A percentile compares a stretch with the other conserved stretches of the same genome.
Conservation (phyloP, 768 basidiomycete genomes). For the Tephrocybe sp. region DNA sequence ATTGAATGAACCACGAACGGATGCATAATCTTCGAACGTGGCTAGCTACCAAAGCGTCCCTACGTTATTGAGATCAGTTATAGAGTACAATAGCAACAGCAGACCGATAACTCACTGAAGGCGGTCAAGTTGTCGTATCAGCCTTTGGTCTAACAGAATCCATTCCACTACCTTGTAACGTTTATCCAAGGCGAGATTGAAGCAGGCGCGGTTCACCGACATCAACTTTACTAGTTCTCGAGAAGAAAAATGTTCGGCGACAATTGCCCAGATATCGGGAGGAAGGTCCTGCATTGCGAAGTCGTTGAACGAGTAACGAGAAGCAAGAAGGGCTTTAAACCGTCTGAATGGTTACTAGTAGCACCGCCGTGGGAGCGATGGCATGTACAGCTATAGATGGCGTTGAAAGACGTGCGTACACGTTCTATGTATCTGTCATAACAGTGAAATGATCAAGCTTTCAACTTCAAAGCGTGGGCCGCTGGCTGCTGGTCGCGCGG, state of each 20-base stretch:
- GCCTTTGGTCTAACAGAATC: slow-evolving; percentile 27
- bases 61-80: slow-evolving; percentile 8
- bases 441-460: no score
- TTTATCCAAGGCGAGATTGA: slow-evolving; percentile 26
- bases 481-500: no score
- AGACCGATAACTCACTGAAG: slow-evolving; percentile 26
- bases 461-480: no score
- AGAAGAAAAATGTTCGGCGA: slow-evolving; percentile 21
- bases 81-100: not conserved
- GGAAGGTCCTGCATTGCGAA: slow-evolving; percentile 22
- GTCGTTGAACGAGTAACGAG: no score
- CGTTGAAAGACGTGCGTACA: no score
- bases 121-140: slow-evolving; percentile 24
- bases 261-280: slow-evolving; percentile 32
- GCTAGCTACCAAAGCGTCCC: slow-evolving; percentile 29
- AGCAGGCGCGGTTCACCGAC: slow-evolving; percentile 34
- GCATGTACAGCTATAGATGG: no score
- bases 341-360: no score
- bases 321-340: no score
- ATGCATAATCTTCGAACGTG: slow-evolving; percentile 34
- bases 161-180: slow-evolving; percentile 31
- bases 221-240: slow-evolving; percentile 16
- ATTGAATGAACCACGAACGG: slow-evolving; percentile 40
- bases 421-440: no score
- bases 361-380: no score